A percentile compares a stretch with the other conserved stretches of the same genome.
These are phyloP conservation scores for Yamagishiella unicocca DNA, from an alignment of 139 green algal species.

Conservation along the genomic window DNA sequence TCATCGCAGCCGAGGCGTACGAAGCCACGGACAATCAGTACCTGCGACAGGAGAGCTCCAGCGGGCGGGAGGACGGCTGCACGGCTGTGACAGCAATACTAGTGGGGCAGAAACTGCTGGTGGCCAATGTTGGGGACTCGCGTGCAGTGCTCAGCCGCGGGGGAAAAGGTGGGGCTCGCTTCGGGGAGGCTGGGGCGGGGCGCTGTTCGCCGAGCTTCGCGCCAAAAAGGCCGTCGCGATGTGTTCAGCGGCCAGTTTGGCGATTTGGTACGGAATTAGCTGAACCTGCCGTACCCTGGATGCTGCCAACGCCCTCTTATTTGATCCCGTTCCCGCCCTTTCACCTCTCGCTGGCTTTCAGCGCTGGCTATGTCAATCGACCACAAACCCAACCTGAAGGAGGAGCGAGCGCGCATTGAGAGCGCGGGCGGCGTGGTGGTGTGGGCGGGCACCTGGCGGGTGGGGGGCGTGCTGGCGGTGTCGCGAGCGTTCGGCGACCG, in stretches of 20 bases:
- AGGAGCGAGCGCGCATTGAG: constrained; percentile 95
- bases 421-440: constrained; percentile 90
- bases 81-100: constrained; percentile 90
- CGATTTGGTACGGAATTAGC: background rate
- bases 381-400: constrained; percentile 95
- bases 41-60: constrained; percentile 70
- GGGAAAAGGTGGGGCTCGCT: constrained; percentile 75
- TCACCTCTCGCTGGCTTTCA: background rate
- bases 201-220: no score
- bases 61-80: constrained; percentile 86
- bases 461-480: constrained; percentile 96
- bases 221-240: background rate
- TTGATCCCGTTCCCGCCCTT: background rate
- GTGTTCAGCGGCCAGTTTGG: background rate
- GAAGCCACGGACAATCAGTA: constrained; percentile 87
- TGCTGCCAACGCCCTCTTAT: background rate
- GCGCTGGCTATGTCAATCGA: constrained; percentile 70
- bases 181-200: no score
- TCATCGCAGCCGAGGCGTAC: constrained; percentile 80
- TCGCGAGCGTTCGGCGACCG: constrained; percentile 95
- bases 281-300: no score
- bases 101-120: constrained; percentile 76
- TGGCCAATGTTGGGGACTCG: constrained; percentile 95
- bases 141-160: constrained; percentile 85
- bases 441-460: constrained; percentile 95